These are phyloP conservation scores for Saussurea involucrata DNA, from an alignment of 129 eudicot genomes.

Conservation along the genomic window DNA sequence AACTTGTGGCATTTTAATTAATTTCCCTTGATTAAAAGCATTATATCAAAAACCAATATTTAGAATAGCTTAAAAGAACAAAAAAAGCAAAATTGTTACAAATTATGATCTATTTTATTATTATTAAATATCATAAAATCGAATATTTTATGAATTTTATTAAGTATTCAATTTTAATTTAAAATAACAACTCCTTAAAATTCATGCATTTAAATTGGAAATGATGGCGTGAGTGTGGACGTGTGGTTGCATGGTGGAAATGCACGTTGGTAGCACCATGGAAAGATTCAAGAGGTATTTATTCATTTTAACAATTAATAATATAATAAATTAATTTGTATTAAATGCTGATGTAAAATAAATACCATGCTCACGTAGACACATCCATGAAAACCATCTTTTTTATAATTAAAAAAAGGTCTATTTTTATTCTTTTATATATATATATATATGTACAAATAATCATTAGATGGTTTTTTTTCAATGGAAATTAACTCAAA, in stretches of 20 bases:
- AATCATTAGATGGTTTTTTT: too few species aligned
- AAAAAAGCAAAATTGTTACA: background rate
- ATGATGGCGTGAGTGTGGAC: slow-evolving; percentile 18
- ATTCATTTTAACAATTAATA: background rate
- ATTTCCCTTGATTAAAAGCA: too few species aligned
- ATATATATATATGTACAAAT: too few species aligned
- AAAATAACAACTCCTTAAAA: background rate
- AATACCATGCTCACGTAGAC: background rate
- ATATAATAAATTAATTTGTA: background rate
- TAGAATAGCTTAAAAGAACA: background rate
- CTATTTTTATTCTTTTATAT: too few species aligned
- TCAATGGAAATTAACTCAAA: too few species aligned
- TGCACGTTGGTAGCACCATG: slow-evolving; percentile 40
- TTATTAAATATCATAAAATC: background rate
- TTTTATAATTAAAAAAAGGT: background rate
- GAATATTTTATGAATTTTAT: background rate
- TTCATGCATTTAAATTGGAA: background rate
- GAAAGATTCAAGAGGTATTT: slow-evolving; percentile 20
- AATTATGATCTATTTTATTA: background rate
- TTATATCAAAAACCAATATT: background rate
- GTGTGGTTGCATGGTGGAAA: slow-evolving; percentile 37
- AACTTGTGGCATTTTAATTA: too few species aligned
- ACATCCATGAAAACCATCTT: background rate
- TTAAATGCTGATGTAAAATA: slow-evolving; percentile 13
- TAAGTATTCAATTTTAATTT: background rate